Conservation (phyloP, 106 monocot genomes). For the Allium cepa region DNA sequence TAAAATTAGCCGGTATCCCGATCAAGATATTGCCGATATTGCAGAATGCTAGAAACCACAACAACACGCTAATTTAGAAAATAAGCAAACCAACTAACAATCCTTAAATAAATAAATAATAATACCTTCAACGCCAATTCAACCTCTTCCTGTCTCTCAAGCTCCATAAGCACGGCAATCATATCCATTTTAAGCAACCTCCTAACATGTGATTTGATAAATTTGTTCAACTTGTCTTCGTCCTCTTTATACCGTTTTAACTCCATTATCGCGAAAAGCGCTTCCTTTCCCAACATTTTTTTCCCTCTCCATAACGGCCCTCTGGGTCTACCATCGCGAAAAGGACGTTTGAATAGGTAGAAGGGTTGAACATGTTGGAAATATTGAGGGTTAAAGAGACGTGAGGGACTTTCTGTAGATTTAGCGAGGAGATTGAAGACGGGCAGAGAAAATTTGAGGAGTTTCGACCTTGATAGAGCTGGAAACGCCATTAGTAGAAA, state of each 20-base stretch:
- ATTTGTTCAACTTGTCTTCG: constrained; percentile 69
- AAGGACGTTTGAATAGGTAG: constrained; percentile 20
- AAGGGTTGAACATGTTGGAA: neutral
- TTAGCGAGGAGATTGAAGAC: neutral
- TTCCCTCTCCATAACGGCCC: constrained; percentile 96
- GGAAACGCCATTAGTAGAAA: constrained; percentile 24
- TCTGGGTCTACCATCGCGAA: constrained; percentile 83
- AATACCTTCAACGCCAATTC: constrained; percentile 69
- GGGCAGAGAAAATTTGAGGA: constrained; percentile 6
- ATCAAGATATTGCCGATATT: no score
- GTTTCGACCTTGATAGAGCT: constrained; percentile 13
- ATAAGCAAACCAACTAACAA: no score
- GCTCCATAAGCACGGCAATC: constrained; percentile 72
- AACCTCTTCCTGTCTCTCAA: constrained; percentile 85
- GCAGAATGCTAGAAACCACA: no score
- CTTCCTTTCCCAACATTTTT: constrained; percentile 93
- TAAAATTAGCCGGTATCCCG: no score
- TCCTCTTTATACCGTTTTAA: constrained; percentile 88
- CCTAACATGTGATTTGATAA: constrained; percentile 63
- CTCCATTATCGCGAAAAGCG: constrained; percentile 69
- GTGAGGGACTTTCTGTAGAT: neutral
- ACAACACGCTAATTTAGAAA: no score
- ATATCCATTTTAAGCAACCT: constrained; percentile 89
- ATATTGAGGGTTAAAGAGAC: neutral
- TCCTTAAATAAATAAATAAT: no score